Evolutionary conservation across 1,284 basidiomycete species (phyloP), one percentile per base, ranked within the genome.

Genomic region (Coniophora puteana): DNA sequence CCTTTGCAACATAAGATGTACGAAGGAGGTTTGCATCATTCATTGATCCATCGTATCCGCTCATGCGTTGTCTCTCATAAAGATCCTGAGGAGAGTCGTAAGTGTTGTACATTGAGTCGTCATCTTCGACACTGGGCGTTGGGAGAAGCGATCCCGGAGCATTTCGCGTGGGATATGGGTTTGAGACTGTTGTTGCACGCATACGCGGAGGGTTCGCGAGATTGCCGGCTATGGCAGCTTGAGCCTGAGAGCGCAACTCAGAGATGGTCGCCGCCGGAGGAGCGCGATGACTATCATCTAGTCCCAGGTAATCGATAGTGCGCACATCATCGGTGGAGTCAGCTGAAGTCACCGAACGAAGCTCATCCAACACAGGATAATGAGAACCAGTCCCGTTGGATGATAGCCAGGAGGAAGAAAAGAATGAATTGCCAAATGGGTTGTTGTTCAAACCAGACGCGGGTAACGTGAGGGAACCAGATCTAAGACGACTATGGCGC

Each of bases 301-400:
- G 74, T 33, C 93, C 93, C 39, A 97, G 85, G 61, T 96, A 96
- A 63, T 94, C 93, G 48, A 97, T 76, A 20, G 93, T 96, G 56
- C 92, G 88, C 37, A 93, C 89, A 57, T 93, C 89, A 47, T 94
- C 92, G 16, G 76, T 74, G n/a, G 84, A 84, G 54, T 89, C 86
- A 47, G 78, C 78, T 22, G 86, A 88, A 36, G 80, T 79, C 38
- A 85, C 81, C 30, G 85, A 89, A 50, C 85, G 80, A 52, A 88
- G 62, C 62, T 91, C 88, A 45, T 90, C 87, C 50, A 89, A 66
- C 49, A 80, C 71, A 28, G 81, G 71, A 50, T 83, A 77, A 18
- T 76, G 74, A 41, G 71, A 68, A 29, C 69, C 70, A 46, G 64
- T 65, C 26, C 72, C 71, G 53, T 77, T 83, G 32, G 80, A 78